Evolutionary conservation across 2,329 filamentous ascomycete species (phyloP).

Genomic region (Aquanectria penicillioides): DNA sequence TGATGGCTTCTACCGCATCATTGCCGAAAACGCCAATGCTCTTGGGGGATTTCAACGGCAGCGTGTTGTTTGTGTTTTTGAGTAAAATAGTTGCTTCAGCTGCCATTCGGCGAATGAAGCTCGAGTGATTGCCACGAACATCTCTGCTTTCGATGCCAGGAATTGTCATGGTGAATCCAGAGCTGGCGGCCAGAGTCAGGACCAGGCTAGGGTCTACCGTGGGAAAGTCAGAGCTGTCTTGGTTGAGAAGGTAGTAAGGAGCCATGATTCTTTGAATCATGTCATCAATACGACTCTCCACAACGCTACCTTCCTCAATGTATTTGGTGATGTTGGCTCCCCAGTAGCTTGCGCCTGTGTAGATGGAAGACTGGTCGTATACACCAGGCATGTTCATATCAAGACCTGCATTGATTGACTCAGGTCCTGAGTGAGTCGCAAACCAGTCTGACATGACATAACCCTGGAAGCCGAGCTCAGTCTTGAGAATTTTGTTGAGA

Average conservation of each 20-base stretch:
- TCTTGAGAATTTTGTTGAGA: background rate
- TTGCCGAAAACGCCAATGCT: conserved; percentile 16
- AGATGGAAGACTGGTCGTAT: conserved; percentile 47
- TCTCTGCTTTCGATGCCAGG: conserved; percentile 30
- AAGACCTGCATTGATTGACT: conserved; percentile 50
- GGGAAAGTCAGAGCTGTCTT: conserved; percentile 58
- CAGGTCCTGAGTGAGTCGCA: conserved; percentile 54
- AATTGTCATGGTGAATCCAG: background rate
- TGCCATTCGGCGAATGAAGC: conserved; percentile 47
- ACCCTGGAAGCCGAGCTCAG: conserved; percentile 51
- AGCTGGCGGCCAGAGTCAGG: background rate
- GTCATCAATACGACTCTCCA: conserved; percentile 50
- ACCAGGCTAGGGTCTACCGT: conserved; percentile 5
- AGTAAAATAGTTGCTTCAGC: conserved; percentile 47
- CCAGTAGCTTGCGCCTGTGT: background rate
- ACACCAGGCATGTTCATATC: conserved; percentile 56
- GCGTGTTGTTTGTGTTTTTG: conserved; percentile 55
- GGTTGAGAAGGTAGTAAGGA: conserved; percentile 63
- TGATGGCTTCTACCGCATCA: background rate
- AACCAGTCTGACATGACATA: conserved; percentile 57
- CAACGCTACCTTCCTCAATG: background rate
- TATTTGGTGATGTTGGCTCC: background rate
- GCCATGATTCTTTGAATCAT: conserved; percentile 51
- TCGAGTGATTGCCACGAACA: conserved; percentile 44
- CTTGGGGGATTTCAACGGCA: conserved; percentile 68